phyloP scores from a whole-genome alignment of 176 grass and related monocot genomes.

The Oryza rufipogon region DNA sequence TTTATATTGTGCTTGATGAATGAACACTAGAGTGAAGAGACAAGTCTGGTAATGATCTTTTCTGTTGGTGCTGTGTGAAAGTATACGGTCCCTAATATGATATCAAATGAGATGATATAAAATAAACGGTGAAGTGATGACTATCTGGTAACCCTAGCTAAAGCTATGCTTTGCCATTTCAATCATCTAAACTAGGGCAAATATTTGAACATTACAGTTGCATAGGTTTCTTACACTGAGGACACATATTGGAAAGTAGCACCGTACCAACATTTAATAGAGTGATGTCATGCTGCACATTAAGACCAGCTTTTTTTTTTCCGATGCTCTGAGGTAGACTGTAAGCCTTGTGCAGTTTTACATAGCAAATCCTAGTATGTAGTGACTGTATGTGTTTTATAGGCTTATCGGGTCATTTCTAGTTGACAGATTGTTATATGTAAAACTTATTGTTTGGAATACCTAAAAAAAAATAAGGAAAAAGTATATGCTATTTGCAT shows the following conservation, averaged over 20 bases:
- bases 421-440: neutral
- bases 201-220: neutral
- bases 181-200: neutral
- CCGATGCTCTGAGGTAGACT: neutral
- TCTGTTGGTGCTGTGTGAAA: neutral
- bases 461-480: neutral
- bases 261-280: neutral
- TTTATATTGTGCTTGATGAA: neutral
- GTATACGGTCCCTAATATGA: neutral
- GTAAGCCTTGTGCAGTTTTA: neutral
- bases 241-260: neutral
- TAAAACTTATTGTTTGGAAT: neutral
- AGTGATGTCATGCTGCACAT: neutral
- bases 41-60: neutral
- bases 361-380: slow-evolving; percentile 1
- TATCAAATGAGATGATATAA: neutral
- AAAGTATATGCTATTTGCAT: neutral
- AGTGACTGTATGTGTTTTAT: neutral
- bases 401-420: neutral
- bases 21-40: neutral
- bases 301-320: too few relatives aligned
- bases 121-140: neutral
- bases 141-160: too few relatives aligned
- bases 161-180: neutral
- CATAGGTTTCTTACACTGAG: too few relatives aligned